Evolutionary conservation across 2,329 filamentous ascomycete genomes (phyloP).

Genomic region (Gremmenia infestans): DNA sequence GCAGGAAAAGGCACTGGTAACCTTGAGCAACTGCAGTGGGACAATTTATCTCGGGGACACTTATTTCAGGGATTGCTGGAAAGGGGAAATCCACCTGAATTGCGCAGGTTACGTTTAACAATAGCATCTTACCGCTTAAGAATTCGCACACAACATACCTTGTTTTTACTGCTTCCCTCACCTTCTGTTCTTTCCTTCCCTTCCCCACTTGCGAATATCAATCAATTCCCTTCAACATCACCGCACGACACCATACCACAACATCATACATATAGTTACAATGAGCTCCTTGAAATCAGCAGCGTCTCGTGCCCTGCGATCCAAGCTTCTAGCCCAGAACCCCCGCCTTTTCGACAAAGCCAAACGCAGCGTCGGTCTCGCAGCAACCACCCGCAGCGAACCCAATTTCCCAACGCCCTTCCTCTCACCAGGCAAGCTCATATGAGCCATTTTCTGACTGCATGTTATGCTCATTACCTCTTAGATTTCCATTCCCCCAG

Average conservation of each 20-base stretch:
- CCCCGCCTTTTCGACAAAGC: slow-evolving; percentile 5
- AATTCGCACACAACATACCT: too few relatives aligned
- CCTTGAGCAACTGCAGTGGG: not conserved
- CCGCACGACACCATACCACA: not conserved
- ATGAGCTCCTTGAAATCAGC: slow-evolving; percentile 20
- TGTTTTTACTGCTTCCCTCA: too few relatives aligned
- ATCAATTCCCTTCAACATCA: not conserved
- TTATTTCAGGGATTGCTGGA: not conserved
- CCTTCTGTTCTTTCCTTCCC: not conserved
- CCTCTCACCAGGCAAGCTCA: not conserved
- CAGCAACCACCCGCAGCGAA: slow-evolving; percentile 9
- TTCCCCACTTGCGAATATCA: not conserved
- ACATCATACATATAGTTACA: not conserved
- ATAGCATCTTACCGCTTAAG: too few relatives aligned
- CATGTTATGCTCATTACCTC: not conserved
- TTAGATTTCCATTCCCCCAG: not conserved
- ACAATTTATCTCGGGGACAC: not conserved
- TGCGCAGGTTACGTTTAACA: too few relatives aligned
- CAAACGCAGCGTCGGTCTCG: slow-evolving; percentile 12
- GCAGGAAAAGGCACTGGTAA: too few relatives aligned
- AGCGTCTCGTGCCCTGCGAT: slow-evolving; percentile 8
- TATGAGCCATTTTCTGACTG: not conserved
- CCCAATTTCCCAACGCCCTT: not conserved
- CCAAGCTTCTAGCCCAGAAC: slow-evolving; percentile 5
- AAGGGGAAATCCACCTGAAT: not conserved